A percentile compares a stretch with the other conserved stretches of the same genome.
These are phyloP conservation scores for Yarrowia sp. DNA, from an alignment of 805 yeast genomes.

Conservation along the genomic window DNA sequence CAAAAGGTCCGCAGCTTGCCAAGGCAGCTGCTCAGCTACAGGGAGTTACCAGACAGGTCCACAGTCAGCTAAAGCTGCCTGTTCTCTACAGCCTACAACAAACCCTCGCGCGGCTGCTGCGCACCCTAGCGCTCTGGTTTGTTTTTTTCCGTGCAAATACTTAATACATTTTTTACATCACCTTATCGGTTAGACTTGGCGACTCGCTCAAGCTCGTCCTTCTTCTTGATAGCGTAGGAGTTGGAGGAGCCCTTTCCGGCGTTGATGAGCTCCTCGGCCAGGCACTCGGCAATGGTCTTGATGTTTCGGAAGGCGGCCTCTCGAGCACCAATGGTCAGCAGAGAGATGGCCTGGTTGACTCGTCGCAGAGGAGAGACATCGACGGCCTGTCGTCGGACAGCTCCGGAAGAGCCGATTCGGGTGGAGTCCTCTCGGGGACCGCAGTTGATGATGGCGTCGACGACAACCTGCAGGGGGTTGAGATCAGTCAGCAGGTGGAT, in stretches of 20 bases:
- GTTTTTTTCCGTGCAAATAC: conserved; percentile 19
- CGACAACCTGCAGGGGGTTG: conserved; percentile 99
- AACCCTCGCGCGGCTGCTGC: background rate
- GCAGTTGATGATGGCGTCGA: conserved; percentile 99
- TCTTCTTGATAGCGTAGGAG: conserved; percentile 99
- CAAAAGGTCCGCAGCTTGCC: too few species aligned
- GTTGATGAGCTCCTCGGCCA: conserved; percentile 99
- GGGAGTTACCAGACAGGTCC: too few species aligned
- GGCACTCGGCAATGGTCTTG: conserved; percentile 99
- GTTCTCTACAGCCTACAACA: background rate
- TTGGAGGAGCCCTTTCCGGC: conserved; percentile 99
- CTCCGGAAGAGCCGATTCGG: conserved; percentile 99
- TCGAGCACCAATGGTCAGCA: conserved; percentile 98
- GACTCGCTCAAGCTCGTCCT: conserved; percentile 99
- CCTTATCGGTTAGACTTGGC: conserved; percentile 99
- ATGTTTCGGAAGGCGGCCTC: conserved; percentile 99
- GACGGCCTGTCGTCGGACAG: conserved; percentile 99
- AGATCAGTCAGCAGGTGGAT: conserved; percentile 96
- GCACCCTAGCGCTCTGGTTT: background rate
- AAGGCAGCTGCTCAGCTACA: too few species aligned
- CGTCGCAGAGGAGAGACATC: conserved; percentile 99
- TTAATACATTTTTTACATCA: conserved; percentile 38
- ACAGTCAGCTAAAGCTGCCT: background rate
- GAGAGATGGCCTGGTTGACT: conserved; percentile 98
- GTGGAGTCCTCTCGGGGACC: conserved; percentile 99